Base-by-base conservation (phyloP, 192 early-diverging fungal genomes). In the Rhizoclosmatium sp. region DNA sequence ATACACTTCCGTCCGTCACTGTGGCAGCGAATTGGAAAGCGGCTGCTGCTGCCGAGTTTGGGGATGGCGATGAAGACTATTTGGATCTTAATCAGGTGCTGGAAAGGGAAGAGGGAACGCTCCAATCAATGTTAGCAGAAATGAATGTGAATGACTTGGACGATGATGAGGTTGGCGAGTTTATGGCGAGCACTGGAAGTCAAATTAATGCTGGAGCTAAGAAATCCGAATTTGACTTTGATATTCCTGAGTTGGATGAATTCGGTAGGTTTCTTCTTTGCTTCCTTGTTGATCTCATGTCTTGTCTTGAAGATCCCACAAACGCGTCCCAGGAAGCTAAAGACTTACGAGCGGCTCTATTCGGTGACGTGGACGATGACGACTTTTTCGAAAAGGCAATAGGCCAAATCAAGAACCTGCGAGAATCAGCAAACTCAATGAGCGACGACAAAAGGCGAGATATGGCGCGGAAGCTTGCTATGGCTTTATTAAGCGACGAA, bases 301-400 rank as follows among this genome's bases (percentile, higher is more conserved):
- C 40, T 9, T 47, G 10, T 69, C 12, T 19, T 47, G 16, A 14
- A 69, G 67, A 69, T 69, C 40, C 41, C 56, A 59, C 41, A 9
- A 59, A 75, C 41, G 59, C 58, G 42, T 56, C 69, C 7, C 21
- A 76, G 66, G 60, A 76, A 31, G 66, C 66, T 61, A 65, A 51
- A 67, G 46, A 65, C 9, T 41, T 76, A 47, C 41, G 65, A 48
- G 16, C 21, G 4, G 12, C 75, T 40, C 65, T 76, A 19, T 76
- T 76, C 51, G 75, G 75, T 4, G 47, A 65, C 39, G 14, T 76
- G 19, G 64, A 76, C 46, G 75, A 76, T 54, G 75, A 76, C 41
- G 75, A 76, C 47, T 76, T 66, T 67, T 76, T 76, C 51, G 75
- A 76, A 54, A 65, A 56, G 16, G 75, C 75, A 4, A 31, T 76